Base-by-base conservation (phyloP, 2,329 filamentous ascomycete species). In the Tolypocladium sp. region DNA sequence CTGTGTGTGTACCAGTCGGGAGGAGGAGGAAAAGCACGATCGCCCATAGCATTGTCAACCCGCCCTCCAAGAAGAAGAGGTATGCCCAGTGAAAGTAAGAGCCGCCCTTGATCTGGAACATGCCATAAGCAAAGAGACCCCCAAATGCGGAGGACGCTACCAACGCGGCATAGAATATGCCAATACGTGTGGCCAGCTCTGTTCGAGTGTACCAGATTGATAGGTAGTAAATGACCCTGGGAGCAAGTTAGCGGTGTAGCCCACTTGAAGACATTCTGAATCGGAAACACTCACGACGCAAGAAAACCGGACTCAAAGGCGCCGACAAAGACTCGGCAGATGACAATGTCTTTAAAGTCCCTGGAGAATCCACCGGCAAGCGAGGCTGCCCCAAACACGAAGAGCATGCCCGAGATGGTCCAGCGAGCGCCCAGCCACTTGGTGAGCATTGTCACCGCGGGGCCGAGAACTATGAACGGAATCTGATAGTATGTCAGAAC, bases 221-320 rank as follows among this genome's bases (percentile, higher is more conserved):
- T n/a, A 60, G 56, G 40, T 60, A 58, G 40, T 58, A 60, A 8
- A 60, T 49, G 35, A 57, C 55, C 6, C 59, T 60, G 46, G 46
- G 8, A 37, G 2, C 12, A 37, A 10, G 35, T 37, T 2, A 37
- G 35, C 10, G 9, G 10, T 37, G 10, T 4, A 12, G 35, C 2
- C 35, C 10, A 37, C 35, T 12, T 37, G 10, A 13, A 4, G 35
- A 37, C 35, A 8, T 12, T 37, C 2, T 10, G 10, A 33, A 33
- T 8, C 12, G 35, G 35, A 37, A 37, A 37, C 35, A 58, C 59
- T 33, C 37, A 60, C 59, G 59, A 60, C 4, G 56, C 49, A 9
- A 60, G 59, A 55, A 60, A 60, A 8, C 59, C 59, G 10, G 59
- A 57, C 37, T 58, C 59, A 35, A 58, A 57, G 9, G 52, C 59